Base-by-base conservation (phyloP, 345 rosid species). In the Populus pruinosa region DNA sequence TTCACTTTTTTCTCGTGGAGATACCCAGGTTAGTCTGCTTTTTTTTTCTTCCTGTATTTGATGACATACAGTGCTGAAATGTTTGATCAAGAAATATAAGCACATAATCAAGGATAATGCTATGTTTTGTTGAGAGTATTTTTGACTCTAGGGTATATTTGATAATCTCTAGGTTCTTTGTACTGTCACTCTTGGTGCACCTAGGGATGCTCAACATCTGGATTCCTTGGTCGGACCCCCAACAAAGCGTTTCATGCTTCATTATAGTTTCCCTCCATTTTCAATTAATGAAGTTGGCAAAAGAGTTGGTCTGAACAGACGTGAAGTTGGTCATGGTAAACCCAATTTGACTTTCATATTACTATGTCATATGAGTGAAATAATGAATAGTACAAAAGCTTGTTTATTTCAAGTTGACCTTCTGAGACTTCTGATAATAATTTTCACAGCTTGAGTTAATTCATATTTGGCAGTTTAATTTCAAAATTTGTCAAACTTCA, bases 291-390 rank as follows among this genome's bases (percentile, higher is more conserved):
- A 93, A 90, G 92, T 96, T 76, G 97, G 98, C 59, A 96, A 96
- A 90, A 87, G 87, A 78, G 86, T 84, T 76, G 99, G 99, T 84
- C 86, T 96, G 63, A 96, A 96, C 84, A 92, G 99, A 83, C 98
- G 99, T 83, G 98, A 96, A 92, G 98, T 96, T 81, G 98, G 99
- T 67, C 99, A 96, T 83, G 98, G 99, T 92, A 89, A 76, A 56
- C 47, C 79, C 68, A 53, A 74, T 44, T 75, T 38, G 68, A 25
- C 62, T 75, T 80, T 38, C 36, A 14, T 59, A 66, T 33, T 74
- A 59, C 53, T 63, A 20, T 68, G 25, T 18, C 29, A n/a, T 68
- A 17, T 73, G 17, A 8, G 44, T 72, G 12, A 44, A 25, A 43
- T 69, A 31, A 69, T 59, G 55, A 23, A 69, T 43, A 49, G 23